Evolutionary conservation across 2,329 filamentous ascomycete genomes (phyloP), one percentile per base, ranked within the genome.

Genomic region (Elsinoe australis): DNA sequence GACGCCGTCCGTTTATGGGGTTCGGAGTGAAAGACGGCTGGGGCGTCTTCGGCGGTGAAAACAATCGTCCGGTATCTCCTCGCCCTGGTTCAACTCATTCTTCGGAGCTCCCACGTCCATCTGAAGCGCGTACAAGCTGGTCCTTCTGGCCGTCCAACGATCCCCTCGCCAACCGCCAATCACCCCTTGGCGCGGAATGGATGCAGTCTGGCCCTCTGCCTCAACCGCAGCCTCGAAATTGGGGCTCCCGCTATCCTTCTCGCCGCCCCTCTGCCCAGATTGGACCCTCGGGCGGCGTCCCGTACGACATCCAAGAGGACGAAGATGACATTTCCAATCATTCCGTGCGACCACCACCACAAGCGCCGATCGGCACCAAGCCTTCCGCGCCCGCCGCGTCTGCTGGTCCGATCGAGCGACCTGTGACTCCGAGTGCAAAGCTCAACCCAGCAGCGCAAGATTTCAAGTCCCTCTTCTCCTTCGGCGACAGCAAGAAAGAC

Each of bases 391-490:
- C 87, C 84, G 63, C 63, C 75, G 58, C n/a, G n/a, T n/a, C n/a
- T n/a, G n/a, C 70, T 72, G 39, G 14, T 32, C 39, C 39, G 10
- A 39, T 48, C 17, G 45, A 48, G 31, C 31, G 45, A 17, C 45
- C 45, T 8, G 33, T 48, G 4, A 48, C 45, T 10, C 45, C 71
- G 32, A 70, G 81, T 66, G 58, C 79, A 38, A 74, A 76, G 56
- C 74, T 96, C 21, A 96, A 98, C 58, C 92, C 92, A 5, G 79
- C 86, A 5, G 92, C 90, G 0, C 89, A 89, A 6, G 86, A 84
- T 1, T 96, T 96, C 62, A 90, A 84, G 66, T 82, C 76, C 7
- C 76, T 81, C 29, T 78, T 92, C 51, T 54, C 54, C 1, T 56
- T 59, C 61, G 1, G 61, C 21, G 45, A 48, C 6, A 67, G 58